Evolutionary conservation across 805 yeast species (phyloP), one percentile per base, ranked within the genome.

Genomic region (Isabelozyma rhagii): DNA sequence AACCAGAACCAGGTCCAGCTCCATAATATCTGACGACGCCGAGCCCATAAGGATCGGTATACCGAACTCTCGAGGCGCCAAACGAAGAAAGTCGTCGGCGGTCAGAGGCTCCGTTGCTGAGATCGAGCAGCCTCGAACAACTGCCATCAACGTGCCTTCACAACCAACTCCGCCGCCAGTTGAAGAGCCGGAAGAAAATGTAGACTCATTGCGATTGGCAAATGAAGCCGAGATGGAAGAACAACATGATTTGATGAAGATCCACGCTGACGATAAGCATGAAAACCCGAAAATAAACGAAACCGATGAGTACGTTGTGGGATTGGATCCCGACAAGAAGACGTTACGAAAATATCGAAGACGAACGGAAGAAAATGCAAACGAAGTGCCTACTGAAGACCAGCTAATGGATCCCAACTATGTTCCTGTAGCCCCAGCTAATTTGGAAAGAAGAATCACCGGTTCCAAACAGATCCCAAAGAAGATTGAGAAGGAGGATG

Each of bases 391-490:
- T 48, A 31, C 36, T 10, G 36, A 31, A 31, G 36, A 31, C 5
- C 36, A 31, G n/a, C 51, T 14, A 55, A 59, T 43, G 45, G 44
- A 2, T 51, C 45, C 10, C 55, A 51, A n/a, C 8, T 57, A 40
- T 51, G 59, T 59, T 52, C 73, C 66, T 54, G 68, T 67, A 52
- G 83, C 72, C 34, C 81, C 62, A 54, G 71, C 49, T 57, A 73
- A 36, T 49, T 74, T 62, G 53, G 66, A 56, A 44, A 68, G 66
- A 46, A 66, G 47, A 15, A 60, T 73, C 11, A 54, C 67, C 13
- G 65, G 64, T 14, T 57, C 67, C 5, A 63, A 60, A 18, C 64
- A 71, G 15, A 54, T 71, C n/a, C 78, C 66, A 45, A 66, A 52
- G 68, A 77, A 54, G 64, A 75, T 39, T 57, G 66, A 58, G 54